phyloP scores from a whole-genome alignment of 345 rosid genomes.

The Viola odorata region DNA sequence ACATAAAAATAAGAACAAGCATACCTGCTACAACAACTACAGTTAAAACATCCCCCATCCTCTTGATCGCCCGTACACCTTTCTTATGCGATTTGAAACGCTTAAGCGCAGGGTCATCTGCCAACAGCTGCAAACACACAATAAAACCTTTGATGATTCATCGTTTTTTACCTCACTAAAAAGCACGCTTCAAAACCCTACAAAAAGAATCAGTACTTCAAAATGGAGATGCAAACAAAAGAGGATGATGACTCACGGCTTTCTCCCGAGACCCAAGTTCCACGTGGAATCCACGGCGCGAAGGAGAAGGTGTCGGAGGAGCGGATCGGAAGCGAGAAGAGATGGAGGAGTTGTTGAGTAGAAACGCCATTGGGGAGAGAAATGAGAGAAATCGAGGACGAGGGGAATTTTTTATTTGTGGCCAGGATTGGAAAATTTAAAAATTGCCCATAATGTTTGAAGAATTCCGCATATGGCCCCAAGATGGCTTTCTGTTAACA shows the following conservation, averaged over 20 bases:
- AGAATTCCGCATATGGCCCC: too few species aligned
- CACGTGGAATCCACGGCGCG: background rate
- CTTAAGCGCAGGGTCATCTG: conserved; percentile 59
- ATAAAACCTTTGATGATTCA: background rate
- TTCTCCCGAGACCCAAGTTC: background rate
- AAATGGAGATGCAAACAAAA: too few species aligned
- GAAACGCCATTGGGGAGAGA: background rate
- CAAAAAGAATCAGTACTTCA: too few species aligned
- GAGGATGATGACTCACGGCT: background rate
- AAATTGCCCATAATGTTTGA: too few species aligned
- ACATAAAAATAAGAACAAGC: conserved; percentile 7
- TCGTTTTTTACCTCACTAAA: background rate
- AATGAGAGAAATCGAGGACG: background rate
- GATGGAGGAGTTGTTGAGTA: background rate
- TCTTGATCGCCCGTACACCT: conserved; percentile 49
- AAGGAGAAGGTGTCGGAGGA: background rate
- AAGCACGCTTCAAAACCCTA: too few species aligned
- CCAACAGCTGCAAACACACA: conserved; percentile 58
- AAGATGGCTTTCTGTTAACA: too few species aligned
- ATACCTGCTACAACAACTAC: conserved; percentile 80
- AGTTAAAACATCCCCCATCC: conserved; percentile 76
- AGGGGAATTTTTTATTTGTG: background rate
- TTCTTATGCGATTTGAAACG: conserved; percentile 75
- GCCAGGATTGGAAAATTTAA: too few species aligned
- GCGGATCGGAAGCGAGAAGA: background rate